Evolutionary conservation across 1,139 yeast species (phyloP), one percentile per base, ranked within the genome.

Genomic region (Kurtzmaniella quercitrusa): DNA sequence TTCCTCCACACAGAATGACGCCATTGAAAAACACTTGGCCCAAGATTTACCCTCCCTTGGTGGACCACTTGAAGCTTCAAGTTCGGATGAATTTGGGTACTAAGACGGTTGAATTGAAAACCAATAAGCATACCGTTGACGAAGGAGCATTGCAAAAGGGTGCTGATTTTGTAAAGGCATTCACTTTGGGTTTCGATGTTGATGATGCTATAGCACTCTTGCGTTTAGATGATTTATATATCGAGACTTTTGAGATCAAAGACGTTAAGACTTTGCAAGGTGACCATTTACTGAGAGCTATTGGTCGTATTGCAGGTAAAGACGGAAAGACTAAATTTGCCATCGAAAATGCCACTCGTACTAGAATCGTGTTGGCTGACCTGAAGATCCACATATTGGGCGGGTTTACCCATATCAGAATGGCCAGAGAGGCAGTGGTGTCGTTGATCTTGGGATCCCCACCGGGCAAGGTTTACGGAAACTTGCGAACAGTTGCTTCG

Each of bases 261-360:
- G 99, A 93, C 66, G 98, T 93, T 47, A 94, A 93, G 68, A 91
- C 97, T 2, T 73, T 93, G 53, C 82, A 82, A 30, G 98, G 98
- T 18, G 98, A 93, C 66, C 98, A 93, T 77, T 76, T 93, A 63
- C 84, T 96, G 39, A 84, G 99, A 74, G 98, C 99, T 16, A 93
- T 93, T 61, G 99, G 98, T 56, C 89, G 99, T 76, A 93, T 93
- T 64, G 98, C 98, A 19, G 99, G 99, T 64, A 94, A 93, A 61
- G 99, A 93, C 61, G 99, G 99, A 59, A 91, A 91, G 68, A 93
- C 98, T 49, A 93, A 93, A 69, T 93, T 91, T 65, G 97, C 98
- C 32, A 93, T 93, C 57, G 99, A 93, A 66, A 93, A 93, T 60
- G 98, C 98, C 19, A 91, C 98, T 26, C 80, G 98, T 70, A 93